Evolutionary conservation across 2,329 filamentous ascomycete species (phyloP).

Genomic region (Pezicula radicicola): DNA sequence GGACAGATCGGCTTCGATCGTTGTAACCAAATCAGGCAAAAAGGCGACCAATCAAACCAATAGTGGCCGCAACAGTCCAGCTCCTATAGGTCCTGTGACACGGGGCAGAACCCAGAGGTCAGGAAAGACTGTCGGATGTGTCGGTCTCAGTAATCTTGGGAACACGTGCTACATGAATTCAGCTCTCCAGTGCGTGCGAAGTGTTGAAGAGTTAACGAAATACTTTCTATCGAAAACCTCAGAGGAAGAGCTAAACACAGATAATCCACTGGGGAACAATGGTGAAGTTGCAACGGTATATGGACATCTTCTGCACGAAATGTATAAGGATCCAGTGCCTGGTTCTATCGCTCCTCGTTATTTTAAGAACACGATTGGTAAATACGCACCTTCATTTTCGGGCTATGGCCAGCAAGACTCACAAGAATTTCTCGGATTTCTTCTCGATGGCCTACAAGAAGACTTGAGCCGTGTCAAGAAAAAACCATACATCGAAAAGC

Average conservation of each 20-base stretch:
- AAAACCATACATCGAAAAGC: conserved; percentile 97
- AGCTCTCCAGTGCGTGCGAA: conserved; percentile 89
- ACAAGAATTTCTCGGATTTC: conserved; percentile 92
- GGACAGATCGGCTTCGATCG: conserved; percentile 15
- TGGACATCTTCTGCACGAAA: conserved; percentile 68
- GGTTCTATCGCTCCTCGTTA: conserved; percentile 73
- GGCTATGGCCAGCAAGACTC: conserved; percentile 97
- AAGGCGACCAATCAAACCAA: conserved; percentile 39
- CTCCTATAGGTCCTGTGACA: conserved; percentile 58
- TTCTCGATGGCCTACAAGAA: conserved; percentile 92
- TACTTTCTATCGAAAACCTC: conserved; percentile 81
- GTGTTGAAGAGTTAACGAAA: conserved; percentile 87
- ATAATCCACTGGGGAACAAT: conserved; percentile 81
- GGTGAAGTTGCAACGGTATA: conserved; percentile 88
- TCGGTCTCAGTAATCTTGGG: conserved; percentile 84
- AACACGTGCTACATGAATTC: conserved; percentile 99
- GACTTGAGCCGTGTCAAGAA: conserved; percentile 91
- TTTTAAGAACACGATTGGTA: conserved; percentile 81
- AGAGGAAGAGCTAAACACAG: conserved; percentile 76
- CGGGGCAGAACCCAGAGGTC: conserved; percentile 69
- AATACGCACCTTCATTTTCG: conserved; percentile 80
- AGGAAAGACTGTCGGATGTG: conserved; percentile 70
- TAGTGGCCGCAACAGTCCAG: conserved; percentile 69
- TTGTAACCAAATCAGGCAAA: conserved; percentile 14
- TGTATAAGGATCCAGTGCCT: conserved; percentile 68